Conservation (phyloP, 495 filamentous ascomycete species). For the Aspergillus kassunensis region DNA sequence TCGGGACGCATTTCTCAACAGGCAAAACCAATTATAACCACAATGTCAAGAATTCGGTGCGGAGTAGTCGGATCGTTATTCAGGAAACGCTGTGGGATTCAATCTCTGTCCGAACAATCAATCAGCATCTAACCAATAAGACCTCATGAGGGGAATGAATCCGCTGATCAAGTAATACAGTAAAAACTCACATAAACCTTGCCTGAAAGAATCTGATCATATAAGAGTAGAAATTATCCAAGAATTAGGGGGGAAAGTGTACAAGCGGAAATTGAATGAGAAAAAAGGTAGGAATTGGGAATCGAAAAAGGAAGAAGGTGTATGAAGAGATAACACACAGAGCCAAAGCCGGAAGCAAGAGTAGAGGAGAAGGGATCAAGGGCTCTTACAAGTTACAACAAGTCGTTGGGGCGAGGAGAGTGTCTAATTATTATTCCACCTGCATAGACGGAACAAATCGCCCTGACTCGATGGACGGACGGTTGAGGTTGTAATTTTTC, state of each 20-base stretch:
- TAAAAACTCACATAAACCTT: not conserved
- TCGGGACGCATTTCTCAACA: slow-evolving; percentile 81
- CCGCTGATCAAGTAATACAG: not conserved
- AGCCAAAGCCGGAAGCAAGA: not conserved
- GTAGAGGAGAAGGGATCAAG: slow-evolving; percentile 1
- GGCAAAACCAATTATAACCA: not conserved
- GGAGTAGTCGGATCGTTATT: not conserved
- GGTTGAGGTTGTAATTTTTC: slow-evolving; percentile 16
- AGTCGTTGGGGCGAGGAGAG: slow-evolving; percentile 25
- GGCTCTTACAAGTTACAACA: slow-evolving; percentile 6
- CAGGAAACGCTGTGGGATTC: not conserved
- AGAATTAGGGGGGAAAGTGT: slow-evolving; percentile 6
- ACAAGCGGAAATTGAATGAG: slow-evolving; percentile 6
- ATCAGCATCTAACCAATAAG: not conserved
- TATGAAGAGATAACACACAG: slow-evolving; percentile 2
- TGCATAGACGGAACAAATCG: slow-evolving; percentile 2
- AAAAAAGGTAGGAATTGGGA: slow-evolving; percentile 4
- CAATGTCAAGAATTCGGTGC: too few species aligned
- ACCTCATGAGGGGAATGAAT: too few species aligned
- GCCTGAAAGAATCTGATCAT: too few species aligned
- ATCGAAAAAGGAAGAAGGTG: not conserved
- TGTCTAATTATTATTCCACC: slow-evolving; percentile 9
- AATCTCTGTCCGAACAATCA: not conserved
- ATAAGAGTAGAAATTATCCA: slow-evolving; percentile 1
- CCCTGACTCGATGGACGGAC: slow-evolving; percentile 5